phyloP scores from a whole-genome alignment of 2,329 filamentous ascomycete species.

The Sordariomycetes sp. region DNA sequence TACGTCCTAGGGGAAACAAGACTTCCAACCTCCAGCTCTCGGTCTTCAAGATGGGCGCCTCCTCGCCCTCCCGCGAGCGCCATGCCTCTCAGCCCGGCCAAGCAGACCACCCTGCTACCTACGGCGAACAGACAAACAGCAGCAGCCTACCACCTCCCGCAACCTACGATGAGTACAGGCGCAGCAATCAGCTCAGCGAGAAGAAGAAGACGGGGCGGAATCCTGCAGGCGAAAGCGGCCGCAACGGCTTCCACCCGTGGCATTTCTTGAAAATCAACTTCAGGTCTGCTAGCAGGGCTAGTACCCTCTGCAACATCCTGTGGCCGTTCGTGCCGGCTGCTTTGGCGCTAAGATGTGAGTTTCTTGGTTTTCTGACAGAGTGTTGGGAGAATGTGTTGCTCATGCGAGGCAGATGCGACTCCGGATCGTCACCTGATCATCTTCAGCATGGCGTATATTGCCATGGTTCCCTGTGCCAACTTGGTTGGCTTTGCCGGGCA shows the following conservation, averaged over 20 bases:
- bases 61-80: no score
- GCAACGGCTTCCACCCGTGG: slow-evolving; percentile 31
- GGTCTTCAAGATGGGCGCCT: no score
- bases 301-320: slow-evolving; percentile 35
- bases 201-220: no score
- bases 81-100: neutral
- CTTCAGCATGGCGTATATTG: slow-evolving; percentile 38
- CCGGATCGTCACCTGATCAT: slow-evolving; percentile 29
- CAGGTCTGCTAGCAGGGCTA: slow-evolving; percentile 32
- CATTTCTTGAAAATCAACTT: slow-evolving; percentile 34
- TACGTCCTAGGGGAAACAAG: no score
- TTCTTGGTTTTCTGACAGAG: neutral
- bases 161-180: slow-evolving; percentile 14
- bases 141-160: slow-evolving; percentile 15
- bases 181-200: no score
- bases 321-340: slow-evolving; percentile 42
- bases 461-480: slow-evolving; percentile 43
- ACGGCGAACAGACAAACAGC: neutral
- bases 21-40: no score
- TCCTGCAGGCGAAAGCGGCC: slow-evolving; percentile 32
- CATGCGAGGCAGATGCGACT: slow-evolving; percentile 17
- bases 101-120: neutral
- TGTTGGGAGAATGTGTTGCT: slow-evolving; percentile 3
- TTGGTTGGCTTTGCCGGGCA: slow-evolving; percentile 42
- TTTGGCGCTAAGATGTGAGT: slow-evolving; percentile 29